A percentile compares a stretch with the other conserved stretches of the same genome.
phyloP scores from a whole-genome alignment of 2,329 filamentous ascomycete species.

The Fusarium kyushuense region DNA sequence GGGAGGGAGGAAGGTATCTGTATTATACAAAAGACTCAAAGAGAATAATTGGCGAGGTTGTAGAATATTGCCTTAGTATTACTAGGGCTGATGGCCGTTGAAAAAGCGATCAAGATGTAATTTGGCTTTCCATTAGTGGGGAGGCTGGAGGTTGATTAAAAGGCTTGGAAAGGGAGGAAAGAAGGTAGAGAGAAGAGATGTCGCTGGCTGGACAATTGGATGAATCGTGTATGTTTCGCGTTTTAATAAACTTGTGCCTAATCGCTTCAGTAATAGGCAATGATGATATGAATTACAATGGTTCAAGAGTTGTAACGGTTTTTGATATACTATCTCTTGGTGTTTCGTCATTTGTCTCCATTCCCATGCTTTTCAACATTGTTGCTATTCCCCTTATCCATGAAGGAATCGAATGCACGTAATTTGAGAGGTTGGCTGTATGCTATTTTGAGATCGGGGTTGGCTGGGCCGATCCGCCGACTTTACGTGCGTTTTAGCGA shows the following conservation, averaged over 20 bases:
- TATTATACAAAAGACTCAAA: conserved; percentile 10
- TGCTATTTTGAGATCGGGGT: conserved; percentile 31
- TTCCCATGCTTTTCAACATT: not conserved
- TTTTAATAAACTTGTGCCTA: conserved; percentile 14
- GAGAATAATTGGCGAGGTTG: conserved; percentile 4
- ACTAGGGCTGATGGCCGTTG: conserved; percentile 29
- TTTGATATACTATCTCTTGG: not conserved
- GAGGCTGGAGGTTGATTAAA: conserved; percentile 8
- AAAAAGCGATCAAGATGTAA: conserved; percentile 2
- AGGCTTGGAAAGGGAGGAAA: conserved; percentile 1
- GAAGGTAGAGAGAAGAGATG: conserved; percentile 19
- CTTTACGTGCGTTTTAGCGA: conserved; percentile 2
- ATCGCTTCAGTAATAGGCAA: not conserved
- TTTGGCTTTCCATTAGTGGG: conserved; percentile 3
- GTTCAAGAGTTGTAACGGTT: not conserved
- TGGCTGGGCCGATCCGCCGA: conserved; percentile 23
- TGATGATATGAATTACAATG: not conserved
- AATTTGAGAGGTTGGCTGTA: conserved; percentile 29
- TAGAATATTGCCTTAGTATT: conserved; percentile 6
- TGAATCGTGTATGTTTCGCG: conserved; percentile 46
- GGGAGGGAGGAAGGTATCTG: conserved; percentile 4
- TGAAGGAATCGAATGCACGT: conserved; percentile 19
- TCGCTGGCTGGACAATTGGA: conserved; percentile 24
- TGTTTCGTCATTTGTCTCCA: not conserved
- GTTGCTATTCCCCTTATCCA: not conserved